Evolutionary conservation across 768 basidiomycete genomes (phyloP).

Genomic region (Suillus subaureus): DNA sequence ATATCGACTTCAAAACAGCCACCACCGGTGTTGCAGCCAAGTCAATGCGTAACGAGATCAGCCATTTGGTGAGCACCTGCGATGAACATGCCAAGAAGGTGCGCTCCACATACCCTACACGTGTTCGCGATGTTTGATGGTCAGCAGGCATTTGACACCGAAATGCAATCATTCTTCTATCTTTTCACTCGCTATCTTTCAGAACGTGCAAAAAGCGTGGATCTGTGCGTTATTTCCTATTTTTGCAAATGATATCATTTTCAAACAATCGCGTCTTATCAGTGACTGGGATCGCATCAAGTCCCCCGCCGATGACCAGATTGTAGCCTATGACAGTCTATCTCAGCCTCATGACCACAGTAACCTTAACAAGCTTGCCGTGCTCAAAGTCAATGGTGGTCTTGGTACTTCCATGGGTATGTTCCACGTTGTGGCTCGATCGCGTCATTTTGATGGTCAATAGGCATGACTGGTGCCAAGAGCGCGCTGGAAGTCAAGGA

Average conservation of each 20-base stretch:
- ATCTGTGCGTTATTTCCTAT: conserved; percentile 54
- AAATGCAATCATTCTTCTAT: conserved; percentile 85
- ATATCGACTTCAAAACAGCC: conserved; percentile 98
- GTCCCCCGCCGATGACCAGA: conserved; percentile 64
- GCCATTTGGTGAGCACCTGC: conserved; percentile 86
- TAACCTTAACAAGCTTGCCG: conserved; percentile 70
- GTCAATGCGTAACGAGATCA: conserved; percentile 98
- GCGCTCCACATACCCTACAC: conserved; percentile 12
- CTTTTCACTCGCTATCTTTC: conserved; percentile 81
- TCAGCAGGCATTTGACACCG: conserved; percentile 66
- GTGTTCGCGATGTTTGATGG: conserved; percentile 20
- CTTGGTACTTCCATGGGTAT: conserved; percentile 66
- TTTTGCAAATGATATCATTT: conserved; percentile 10
- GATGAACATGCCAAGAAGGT: conserved; percentile 82
- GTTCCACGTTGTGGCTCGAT: conserved; percentile 9
- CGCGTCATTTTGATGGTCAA: conserved; percentile 6
- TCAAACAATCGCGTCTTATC: conserved; percentile 8
- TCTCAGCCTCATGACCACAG: conserved; percentile 44
- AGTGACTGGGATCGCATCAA: conserved; percentile 52
- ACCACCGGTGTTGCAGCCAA: conserved; percentile 92
- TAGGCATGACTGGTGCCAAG: conserved; percentile 65
- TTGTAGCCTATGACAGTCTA: conserved; percentile 59
- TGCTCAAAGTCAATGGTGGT: conserved; percentile 79
- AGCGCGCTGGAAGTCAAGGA: conserved; percentile 76
- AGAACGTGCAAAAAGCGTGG: conserved; percentile 66